A percentile compares a stretch with the other conserved stretches of the same genome.
Conservation (phyloP, 768 basidiomycete species). For the Russula olivacea region DNA sequence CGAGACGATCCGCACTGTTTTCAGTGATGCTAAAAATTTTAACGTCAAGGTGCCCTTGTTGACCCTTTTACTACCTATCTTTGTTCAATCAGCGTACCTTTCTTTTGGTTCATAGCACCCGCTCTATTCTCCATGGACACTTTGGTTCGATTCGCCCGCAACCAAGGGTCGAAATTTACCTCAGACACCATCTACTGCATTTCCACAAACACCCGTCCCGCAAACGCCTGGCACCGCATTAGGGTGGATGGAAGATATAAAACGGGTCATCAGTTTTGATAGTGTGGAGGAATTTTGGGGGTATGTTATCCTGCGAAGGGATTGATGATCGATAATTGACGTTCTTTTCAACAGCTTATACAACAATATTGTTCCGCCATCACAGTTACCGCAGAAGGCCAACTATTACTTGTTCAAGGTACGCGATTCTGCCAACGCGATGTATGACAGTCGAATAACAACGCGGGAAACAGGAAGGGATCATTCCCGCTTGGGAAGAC, state of each 20-base stretch:
- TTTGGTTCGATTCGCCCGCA: conserved; percentile 95
- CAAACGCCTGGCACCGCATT: conserved; percentile 74
- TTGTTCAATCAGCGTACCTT: not conserved
- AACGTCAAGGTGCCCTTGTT: conserved; percentile 77
- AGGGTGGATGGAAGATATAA: conserved; percentile 99
- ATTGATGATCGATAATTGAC: conserved; percentile 20
- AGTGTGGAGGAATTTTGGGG: conserved; percentile 99
- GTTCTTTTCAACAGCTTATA: conserved; percentile 53
- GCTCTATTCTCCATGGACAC: conserved; percentile 89
- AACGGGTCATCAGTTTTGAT: conserved; percentile 91
- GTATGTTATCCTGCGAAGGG: conserved; percentile 40
- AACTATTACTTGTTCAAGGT: conserved; percentile 99
- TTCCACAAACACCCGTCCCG: conserved; percentile 67
- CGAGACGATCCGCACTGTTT: conserved; percentile 83
- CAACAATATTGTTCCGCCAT: conserved; percentile 97
- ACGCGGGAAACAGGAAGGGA: conserved; percentile 60
- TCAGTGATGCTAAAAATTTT: conserved; percentile 87
- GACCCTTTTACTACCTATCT: not conserved
- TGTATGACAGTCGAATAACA: not conserved
- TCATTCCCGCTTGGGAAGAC: conserved; percentile 97
- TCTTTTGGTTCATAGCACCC: conserved; percentile 58
- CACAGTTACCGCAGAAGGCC: conserved; percentile 88
- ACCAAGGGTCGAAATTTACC: conserved; percentile 87
- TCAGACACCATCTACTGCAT: conserved; percentile 73
- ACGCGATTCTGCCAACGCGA: conserved; percentile 26